Conservation (phyloP, 352 stramenopile species). For the Pythium apleroticum region DNA sequence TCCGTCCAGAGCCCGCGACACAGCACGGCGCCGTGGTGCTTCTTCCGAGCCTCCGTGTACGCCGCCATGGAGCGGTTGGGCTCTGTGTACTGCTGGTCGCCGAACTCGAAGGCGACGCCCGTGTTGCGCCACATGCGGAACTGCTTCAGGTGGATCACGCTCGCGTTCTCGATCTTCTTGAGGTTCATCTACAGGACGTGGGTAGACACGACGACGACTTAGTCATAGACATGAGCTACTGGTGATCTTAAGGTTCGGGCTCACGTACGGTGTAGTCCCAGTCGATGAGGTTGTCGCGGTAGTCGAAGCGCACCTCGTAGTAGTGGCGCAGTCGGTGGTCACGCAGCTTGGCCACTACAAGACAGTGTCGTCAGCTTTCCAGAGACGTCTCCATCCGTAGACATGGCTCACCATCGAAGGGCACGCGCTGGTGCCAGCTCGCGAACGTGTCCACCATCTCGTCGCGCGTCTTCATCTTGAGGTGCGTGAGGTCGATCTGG, state of each 20-base stretch:
- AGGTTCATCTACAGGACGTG: conserved; percentile 80
- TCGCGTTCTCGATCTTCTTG: conserved; percentile 83
- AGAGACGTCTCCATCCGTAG: no score
- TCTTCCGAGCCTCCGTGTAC: conserved; percentile 84
- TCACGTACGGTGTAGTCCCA: conserved; percentile 93
- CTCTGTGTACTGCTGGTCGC: conserved; percentile 88
- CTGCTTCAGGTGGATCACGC: conserved; percentile 92
- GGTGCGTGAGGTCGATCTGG: conserved; percentile 77
- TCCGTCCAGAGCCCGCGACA: conserved; percentile 91
- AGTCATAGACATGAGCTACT: no score
- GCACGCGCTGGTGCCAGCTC: conserved; percentile 68
- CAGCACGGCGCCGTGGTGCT: conserved; percentile 70
- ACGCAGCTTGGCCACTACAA: conserved; percentile 66
- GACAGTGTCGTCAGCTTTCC: not conserved
- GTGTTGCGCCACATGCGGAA: conserved; percentile 91
- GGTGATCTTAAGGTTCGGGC: no score
- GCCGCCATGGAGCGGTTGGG: conserved; percentile 91
- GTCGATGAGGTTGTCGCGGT: conserved; percentile 91
- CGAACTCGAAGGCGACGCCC: conserved; percentile 95
- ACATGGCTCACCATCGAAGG: conserved; percentile 64
- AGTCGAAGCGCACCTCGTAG: conserved; percentile 93
- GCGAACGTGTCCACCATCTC: conserved; percentile 85
- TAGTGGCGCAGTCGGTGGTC: conserved; percentile 89
- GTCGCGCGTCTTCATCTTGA: conserved; percentile 91
- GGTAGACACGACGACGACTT: not conserved